A percentile compares a stretch with the other conserved stretches of the same genome.
Conservation (phyloP, 1,284 basidiomycete genomes). For the Puccinia horiana region DNA sequence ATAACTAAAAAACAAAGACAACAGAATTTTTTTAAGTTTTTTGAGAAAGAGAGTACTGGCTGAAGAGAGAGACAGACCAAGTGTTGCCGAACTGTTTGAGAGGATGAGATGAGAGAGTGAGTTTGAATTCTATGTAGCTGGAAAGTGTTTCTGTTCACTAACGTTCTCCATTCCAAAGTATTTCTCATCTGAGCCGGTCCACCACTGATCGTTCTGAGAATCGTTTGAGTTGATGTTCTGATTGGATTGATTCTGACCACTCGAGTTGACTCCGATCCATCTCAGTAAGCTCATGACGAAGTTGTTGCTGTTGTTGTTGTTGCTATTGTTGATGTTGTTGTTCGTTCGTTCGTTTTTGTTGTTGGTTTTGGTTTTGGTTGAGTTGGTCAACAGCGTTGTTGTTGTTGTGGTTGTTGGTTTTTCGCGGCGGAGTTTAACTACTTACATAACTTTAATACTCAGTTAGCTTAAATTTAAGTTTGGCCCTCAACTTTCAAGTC, state of each 20-base stretch:
- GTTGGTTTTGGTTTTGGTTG: background rate
- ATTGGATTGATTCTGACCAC: conserved; percentile 49
- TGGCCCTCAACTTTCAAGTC: too few species aligned
- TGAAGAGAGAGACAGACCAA: conserved; percentile 3
- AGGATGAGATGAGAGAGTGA: conserved; percentile 59
- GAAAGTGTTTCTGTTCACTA: conserved; percentile 58
- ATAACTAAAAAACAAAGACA: conserved; percentile 81
- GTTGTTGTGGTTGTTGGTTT: too few species aligned
- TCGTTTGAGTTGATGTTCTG: conserved; percentile 36
- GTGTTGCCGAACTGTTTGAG: conserved; percentile 23
- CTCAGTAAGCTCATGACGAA: conserved; percentile 52
- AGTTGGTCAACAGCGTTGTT: background rate
- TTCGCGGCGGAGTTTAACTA: too few species aligned
- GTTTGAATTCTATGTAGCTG: conserved; percentile 70
- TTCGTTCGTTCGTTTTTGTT: background rate
- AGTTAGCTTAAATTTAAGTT: too few species aligned
- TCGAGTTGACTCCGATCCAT: conserved; percentile 54
- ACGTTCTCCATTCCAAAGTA: conserved; percentile 89
- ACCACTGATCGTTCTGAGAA: conserved; percentile 27
- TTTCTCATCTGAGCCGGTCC: conserved; percentile 56
- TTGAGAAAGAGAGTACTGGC: background rate
- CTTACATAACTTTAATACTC: too few species aligned
- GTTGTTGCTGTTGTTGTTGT: background rate
- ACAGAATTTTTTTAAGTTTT: conserved; percentile 63
- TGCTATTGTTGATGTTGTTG: background rate